These are phyloP conservation scores for Glarea lozoyensis DNA, from an alignment of 495 filamentous ascomycete species.

Conservation along the genomic window DNA sequence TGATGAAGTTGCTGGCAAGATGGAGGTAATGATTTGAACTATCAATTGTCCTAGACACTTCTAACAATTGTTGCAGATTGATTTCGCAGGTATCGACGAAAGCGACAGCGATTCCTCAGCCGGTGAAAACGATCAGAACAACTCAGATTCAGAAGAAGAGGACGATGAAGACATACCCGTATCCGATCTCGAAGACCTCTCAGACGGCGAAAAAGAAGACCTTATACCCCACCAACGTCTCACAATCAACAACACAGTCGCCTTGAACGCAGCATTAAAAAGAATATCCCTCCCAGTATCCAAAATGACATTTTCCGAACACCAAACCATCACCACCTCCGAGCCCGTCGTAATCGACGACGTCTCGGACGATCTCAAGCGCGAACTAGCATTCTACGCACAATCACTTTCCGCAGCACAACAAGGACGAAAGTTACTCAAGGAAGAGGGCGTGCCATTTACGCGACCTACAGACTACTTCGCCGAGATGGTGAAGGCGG, in stretches of 20 bases:
- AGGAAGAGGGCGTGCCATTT: conserved; percentile 77
- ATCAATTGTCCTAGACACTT: conserved; percentile 13
- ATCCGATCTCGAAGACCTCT: conserved; percentile 70
- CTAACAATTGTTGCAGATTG: conserved; percentile 15
- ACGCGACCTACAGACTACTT: conserved; percentile 90
- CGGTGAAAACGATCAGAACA: conserved; percentile 34
- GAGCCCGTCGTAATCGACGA: conserved; percentile 47
- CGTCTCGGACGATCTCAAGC: conserved; percentile 77
- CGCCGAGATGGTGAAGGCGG: conserved; percentile 96
- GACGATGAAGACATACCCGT: conserved; percentile 71
- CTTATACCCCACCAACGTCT: conserved; percentile 82
- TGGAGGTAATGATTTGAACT: conserved; percentile 15
- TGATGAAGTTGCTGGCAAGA: no score
- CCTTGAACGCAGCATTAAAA: conserved; percentile 65
- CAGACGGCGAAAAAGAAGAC: conserved; percentile 75
- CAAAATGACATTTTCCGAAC: conserved; percentile 43
- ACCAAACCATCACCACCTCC: conserved; percentile 44
- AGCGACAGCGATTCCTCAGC: conserved; percentile 23
- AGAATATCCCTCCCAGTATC: conserved; percentile 62
- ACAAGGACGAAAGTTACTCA: conserved; percentile 59
- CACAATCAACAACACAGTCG: conserved; percentile 93
- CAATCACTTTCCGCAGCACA: conserved; percentile 75
- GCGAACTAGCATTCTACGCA: conserved; percentile 89
- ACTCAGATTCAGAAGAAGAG: conserved; percentile 35
- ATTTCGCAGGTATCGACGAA: conserved; percentile 30